Conservation (phyloP, 345 rosid genomes). For the Iberis pinnata region DNA sequence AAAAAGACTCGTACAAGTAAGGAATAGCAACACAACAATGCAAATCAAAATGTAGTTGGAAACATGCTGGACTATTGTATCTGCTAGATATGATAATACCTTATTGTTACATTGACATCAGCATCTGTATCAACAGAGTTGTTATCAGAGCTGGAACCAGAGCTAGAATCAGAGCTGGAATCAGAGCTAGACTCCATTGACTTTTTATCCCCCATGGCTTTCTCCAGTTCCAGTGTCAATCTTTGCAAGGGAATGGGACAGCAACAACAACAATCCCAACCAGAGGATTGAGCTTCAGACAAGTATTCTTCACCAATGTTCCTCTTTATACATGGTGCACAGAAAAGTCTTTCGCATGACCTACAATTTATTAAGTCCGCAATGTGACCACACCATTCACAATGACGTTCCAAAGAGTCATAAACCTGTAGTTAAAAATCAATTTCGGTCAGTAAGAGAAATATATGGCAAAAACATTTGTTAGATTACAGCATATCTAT, state of each 20-base stretch:
- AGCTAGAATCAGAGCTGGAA: constrained; percentile 39
- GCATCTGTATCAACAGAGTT: constrained; percentile 64
- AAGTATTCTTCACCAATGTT: constrained; percentile 71
- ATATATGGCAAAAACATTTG: constrained; percentile 1
- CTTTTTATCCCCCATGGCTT: constrained; percentile 51
- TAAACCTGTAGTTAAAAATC: constrained; percentile 46
- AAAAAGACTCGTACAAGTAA: constrained; percentile 17
- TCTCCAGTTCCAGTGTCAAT: constrained; percentile 60
- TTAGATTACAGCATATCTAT: background rate
- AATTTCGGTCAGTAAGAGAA: constrained; percentile 13
- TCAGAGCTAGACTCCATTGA: constrained; percentile 29
- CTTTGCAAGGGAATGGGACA: constrained; percentile 61
- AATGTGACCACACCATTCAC: constrained; percentile 85
- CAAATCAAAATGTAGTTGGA: constrained; percentile 7
- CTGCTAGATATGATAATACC: constrained; percentile 37
- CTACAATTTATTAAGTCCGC: constrained; percentile 65
- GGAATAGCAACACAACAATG: constrained; percentile 20
- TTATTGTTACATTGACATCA: constrained; percentile 37
- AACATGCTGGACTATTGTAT: constrained; percentile 12
- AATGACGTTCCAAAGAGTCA: constrained; percentile 58
- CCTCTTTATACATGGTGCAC: constrained; percentile 63
- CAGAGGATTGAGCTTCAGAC: constrained; percentile 51
- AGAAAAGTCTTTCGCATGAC: constrained; percentile 68
- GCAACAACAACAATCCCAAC: constrained; percentile 88
- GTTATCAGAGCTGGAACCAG: constrained; percentile 47